These are phyloP conservation scores for Phytopythium ostracodes DNA, from an alignment of 352 stramenopile genomes.

Conservation along the genomic window DNA sequence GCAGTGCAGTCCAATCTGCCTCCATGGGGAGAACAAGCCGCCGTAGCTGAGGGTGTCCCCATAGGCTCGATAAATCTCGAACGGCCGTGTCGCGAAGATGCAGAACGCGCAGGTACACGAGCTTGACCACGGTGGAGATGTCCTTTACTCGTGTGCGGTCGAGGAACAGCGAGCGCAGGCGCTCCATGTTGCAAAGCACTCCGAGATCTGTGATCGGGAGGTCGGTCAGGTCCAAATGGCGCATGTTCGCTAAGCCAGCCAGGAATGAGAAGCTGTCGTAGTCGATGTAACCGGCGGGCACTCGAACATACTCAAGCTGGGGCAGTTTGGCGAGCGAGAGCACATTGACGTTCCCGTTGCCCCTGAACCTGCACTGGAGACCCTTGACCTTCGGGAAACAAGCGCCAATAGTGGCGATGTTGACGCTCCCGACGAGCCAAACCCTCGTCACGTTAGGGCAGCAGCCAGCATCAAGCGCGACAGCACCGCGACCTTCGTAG, in stretches of 20 bases:
- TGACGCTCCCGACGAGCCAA: neutral
- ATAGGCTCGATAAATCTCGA: neutral
- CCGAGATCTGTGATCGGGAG: constrained; percentile 1
- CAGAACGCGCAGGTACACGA: neutral
- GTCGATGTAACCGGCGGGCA: neutral
- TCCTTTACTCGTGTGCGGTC: neutral
- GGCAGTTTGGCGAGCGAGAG: neutral
- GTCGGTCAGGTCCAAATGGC: neutral
- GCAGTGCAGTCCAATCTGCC: neutral
- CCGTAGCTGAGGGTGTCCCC: neutral
- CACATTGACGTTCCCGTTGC: neutral
- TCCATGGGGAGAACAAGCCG: neutral
- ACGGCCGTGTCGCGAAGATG: neutral
- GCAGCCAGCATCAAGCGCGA: neutral
- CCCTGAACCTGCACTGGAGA: neutral
- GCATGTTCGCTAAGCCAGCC: neutral
- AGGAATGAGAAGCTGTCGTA: constrained; percentile 6
- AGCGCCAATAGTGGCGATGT: neutral
- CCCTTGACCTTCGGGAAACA: constrained; percentile 1
- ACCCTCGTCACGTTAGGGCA: neutral
- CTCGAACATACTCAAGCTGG: neutral
- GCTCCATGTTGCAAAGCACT: constrained; percentile 1
- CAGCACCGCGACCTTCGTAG: neutral
- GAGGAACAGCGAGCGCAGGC: neutral
- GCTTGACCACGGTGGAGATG: neutral